Conservation (phyloP, 345 rosid genomes). For the Lumnitzera littorea region DNA sequence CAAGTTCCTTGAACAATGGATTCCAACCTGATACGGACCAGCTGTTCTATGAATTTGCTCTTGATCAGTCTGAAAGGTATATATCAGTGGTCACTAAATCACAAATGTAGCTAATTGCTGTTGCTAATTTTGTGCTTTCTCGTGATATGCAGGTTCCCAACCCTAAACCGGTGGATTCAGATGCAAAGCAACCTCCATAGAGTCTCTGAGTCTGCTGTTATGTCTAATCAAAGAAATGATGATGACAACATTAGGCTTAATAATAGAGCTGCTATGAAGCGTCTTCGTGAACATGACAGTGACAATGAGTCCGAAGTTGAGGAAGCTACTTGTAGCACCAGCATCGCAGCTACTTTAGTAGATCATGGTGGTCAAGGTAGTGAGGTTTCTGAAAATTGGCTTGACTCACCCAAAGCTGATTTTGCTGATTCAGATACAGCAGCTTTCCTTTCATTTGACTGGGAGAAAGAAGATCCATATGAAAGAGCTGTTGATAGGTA, state of each 20-base stretch:
- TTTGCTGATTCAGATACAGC: constrained; percentile 42
- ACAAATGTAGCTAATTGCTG: constrained; percentile 1
- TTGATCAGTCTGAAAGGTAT: constrained; percentile 99
- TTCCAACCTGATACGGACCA: constrained; percentile 61
- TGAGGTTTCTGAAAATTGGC: constrained; percentile 26
- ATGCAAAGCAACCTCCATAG: constrained; percentile 95
- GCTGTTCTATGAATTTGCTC: constrained; percentile 89
- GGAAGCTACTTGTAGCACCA: constrained; percentile 36
- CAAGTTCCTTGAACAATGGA: constrained; percentile 59
- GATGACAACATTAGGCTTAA: constrained; percentile 45
- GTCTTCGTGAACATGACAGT: constrained; percentile 68
- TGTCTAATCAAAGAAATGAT: constrained; percentile 45
- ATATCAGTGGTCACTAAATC: constrained; percentile 1
- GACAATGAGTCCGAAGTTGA: constrained; percentile 74
- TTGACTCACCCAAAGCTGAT: constrained; percentile 34
- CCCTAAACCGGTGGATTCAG: constrained; percentile 96
- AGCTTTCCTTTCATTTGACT: constrained; percentile 83
- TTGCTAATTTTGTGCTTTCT: constrained; percentile 13
- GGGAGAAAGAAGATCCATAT: constrained; percentile 88
- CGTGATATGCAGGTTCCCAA: constrained; percentile 60
- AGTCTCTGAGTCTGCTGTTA: constrained; percentile 85
- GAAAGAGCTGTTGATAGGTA: constrained; percentile 88
- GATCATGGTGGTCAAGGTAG: constrained; percentile 41
- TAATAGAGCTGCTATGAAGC: constrained; percentile 57
- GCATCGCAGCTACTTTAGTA: constrained; percentile 25